Evolutionary conservation across 228 moss, liverwort and hornwort species (phyloP), one percentile per base, ranked within the genome.

Genomic region (Sphagnum magellanicum): DNA sequence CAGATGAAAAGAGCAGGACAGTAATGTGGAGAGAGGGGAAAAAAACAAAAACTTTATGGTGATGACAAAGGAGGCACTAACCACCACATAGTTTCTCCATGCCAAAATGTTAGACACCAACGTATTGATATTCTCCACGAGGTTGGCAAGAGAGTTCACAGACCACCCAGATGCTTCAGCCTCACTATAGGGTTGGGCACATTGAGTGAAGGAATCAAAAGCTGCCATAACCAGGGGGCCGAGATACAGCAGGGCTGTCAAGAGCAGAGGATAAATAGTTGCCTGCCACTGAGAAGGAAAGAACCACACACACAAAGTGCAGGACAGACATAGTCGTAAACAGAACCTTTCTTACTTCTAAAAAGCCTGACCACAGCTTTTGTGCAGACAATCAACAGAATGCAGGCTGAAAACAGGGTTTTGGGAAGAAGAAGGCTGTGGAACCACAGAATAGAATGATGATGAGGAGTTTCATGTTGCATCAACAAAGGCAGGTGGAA

Each of bases 21-120:
- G 63, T 10, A 48, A 6, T 16, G 17, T 14, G 17, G 57, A 70
- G 3, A 11, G n/a, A 50, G 17, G n/a, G 63, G 63, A 59, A 59
- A 59, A 8, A 13, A 63, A 50, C n/a, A 62, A 14, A 67, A 57
- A 51, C 15, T 68, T n/a, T 52, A 50, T 53, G 13, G 64, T 13
- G 49, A 5, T 4, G 58, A 48, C 60, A 50, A 48, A 32, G 32
- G 32, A 32, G 32, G 49, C 17, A 10, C 57, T 51, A 70, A 88
- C 97, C 91, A 93, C 89, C 60, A 98, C 72, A 73, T 81, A 93
- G 67, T 91, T 91, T 57, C 97, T 91, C 97, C 97, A 98, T 14
- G 85, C 67, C 71, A 85, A 75, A 10, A 98, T 78, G 81, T 98
- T 89, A 17, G 85, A 81, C 9, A 70, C 73, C 65, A 88, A 46